Base-by-base conservation (phyloP, 176 grass and related monocot species). In the Tillandsia leiboldiana region DNA sequence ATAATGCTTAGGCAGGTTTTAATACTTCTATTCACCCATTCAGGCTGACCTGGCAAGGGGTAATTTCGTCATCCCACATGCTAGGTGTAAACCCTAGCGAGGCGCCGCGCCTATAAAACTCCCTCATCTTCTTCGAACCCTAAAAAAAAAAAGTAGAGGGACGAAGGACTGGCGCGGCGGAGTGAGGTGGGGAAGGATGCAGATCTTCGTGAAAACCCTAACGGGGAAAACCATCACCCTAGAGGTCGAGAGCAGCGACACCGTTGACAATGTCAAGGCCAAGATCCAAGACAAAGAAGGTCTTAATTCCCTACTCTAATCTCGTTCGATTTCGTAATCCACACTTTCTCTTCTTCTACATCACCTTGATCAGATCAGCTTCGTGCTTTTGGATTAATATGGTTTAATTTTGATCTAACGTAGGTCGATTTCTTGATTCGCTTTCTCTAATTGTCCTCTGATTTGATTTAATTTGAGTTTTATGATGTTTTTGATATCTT, bases 191-290 rank as follows among this genome's bases (percentile, higher is more conserved):
- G 51, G n/a, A n/a, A 70, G 79, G 80, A 93, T 99, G 94, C 94
- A 99, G 87, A 93, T 99, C 77, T 99, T 99, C 72, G 94, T 99
- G 22, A 99, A 93, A 80, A 99, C 94, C 51, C 87, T 90, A 5
- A 99, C 95, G 11, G 95, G 94, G 66, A 99, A 94, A 82, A 90
- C 87, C 53, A 90, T 99, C 87, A 99, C 95, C 1, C 90, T 99
- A 59, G 90, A 99, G 87, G 95, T 99, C 17, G 95, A 99, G 87
- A 90, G 89, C 84, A 93, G 86, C 81, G 90, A 94, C 73, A 94
- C 95, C 57, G 86, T 99, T 73, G 90, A 99, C 87, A 94, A 90
- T 73, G 95, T 99, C 77, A 99, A 93, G 71, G 94, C 94, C 8
- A 99, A 99, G 90, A 99, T 99, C 73, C 89, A 99, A 76, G 94